These are phyloP conservation scores for Xylaria cubensis DNA, from an alignment of 495 filamentous ascomycete species.

Conservation along the genomic window DNA sequence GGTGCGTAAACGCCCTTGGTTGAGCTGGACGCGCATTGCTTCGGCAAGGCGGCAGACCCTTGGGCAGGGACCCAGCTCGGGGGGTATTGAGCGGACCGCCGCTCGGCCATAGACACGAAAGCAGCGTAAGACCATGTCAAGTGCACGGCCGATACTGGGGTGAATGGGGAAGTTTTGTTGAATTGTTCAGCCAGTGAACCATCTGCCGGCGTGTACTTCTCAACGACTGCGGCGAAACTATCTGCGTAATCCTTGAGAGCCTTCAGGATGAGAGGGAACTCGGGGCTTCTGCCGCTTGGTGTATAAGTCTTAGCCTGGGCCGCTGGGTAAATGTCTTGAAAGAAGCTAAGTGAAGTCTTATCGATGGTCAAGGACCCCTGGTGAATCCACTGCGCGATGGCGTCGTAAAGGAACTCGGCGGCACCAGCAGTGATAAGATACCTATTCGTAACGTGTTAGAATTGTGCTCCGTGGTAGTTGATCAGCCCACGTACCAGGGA, in stretches of 20 bases:
- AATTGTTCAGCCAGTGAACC: slow-evolving; percentile 67
- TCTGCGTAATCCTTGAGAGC: slow-evolving; percentile 66
- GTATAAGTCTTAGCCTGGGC: slow-evolving; percentile 46
- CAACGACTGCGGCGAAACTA: slow-evolving; percentile 60
- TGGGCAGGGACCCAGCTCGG: slow-evolving; percentile 35
- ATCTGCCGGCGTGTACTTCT: slow-evolving; percentile 56
- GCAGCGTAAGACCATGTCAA: slow-evolving; percentile 63
- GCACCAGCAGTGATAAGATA: slow-evolving; percentile 57
- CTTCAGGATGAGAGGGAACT: slow-evolving; percentile 54
- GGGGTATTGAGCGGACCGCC: slow-evolving; percentile 36
- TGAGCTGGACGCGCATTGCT: slow-evolving; percentile 40
- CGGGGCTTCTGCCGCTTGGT: slow-evolving; percentile 25
- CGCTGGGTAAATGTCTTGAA: slow-evolving; percentile 53
- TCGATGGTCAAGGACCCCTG: slow-evolving; percentile 53
- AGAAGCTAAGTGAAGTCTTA: slow-evolving; percentile 58
- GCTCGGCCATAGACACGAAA: slow-evolving; percentile 44
- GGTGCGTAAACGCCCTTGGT: slow-evolving; percentile 51
- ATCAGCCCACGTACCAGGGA: slow-evolving; percentile 42
- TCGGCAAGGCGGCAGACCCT: slow-evolving; percentile 29
- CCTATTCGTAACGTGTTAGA: slow-evolving; percentile 6
- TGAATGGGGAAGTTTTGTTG: slow-evolving; percentile 52
- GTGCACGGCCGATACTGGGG: slow-evolving; percentile 56
- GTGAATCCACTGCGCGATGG: slow-evolving; percentile 61
- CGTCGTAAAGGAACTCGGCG: slow-evolving; percentile 68
- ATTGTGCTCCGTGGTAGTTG: background rate